Evolutionary conservation across 805 yeast species (phyloP).

Genomic region (Saccharomycopsis sp.): DNA sequence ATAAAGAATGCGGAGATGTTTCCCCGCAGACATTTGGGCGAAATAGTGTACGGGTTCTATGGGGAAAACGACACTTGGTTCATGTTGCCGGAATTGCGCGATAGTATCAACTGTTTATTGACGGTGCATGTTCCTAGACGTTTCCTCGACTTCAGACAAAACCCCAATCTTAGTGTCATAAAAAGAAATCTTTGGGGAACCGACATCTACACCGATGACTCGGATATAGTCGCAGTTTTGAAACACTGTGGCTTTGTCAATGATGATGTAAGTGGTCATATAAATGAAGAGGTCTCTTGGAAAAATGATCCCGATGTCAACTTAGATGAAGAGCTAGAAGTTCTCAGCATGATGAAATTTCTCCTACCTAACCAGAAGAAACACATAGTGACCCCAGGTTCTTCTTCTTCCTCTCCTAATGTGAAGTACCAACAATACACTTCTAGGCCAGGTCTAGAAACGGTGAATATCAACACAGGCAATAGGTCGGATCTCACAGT

Average conservation of each 20-base stretch:
- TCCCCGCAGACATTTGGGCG: slow-evolving; percentile 44
- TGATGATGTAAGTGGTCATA: slow-evolving; percentile 23
- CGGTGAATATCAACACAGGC: not conserved
- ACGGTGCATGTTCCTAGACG: slow-evolving; percentile 27
- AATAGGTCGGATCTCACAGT: slow-evolving; percentile 30
- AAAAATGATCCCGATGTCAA: slow-evolving; percentile 7
- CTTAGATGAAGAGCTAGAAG: slow-evolving; percentile 31
- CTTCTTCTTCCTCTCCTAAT: not conserved
- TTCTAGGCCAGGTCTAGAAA: not conserved
- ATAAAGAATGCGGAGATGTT: slow-evolving; percentile 35
- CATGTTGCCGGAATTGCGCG: slow-evolving; percentile 29
- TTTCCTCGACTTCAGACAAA: slow-evolving; percentile 20
- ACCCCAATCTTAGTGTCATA: slow-evolving; percentile 12
- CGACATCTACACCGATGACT: slow-evolving; percentile 89
- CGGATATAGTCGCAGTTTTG: slow-evolving; percentile 70
- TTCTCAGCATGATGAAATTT: slow-evolving; percentile 25
- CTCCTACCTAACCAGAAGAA: slow-evolving; percentile 24
- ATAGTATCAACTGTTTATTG: slow-evolving; percentile 36
- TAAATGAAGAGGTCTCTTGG: not conserved
- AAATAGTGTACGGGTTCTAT: slow-evolving; percentile 44
- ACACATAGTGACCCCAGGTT: slow-evolving; percentile 18
- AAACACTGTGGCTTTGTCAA: slow-evolving; percentile 67
- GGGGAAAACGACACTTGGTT: slow-evolving; percentile 14
- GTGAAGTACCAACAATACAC: not conserved
- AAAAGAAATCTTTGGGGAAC: slow-evolving; percentile 67